These are phyloP conservation scores for Talaromyces sp. DNA, from an alignment of 2,329 filamentous ascomycete species.

Conservation along the genomic window DNA sequence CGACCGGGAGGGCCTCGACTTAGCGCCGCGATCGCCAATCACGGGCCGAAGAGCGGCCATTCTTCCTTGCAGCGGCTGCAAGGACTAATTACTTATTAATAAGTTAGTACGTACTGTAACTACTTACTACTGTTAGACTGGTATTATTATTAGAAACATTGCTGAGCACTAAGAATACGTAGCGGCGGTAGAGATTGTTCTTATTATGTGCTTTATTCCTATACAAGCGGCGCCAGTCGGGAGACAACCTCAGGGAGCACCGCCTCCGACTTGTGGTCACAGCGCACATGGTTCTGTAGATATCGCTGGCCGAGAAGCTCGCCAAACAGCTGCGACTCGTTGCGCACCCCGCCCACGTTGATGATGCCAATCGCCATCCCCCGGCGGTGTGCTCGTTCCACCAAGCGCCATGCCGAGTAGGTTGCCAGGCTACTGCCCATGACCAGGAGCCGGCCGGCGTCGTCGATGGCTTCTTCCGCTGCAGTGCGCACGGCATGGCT, in stretches of 20 bases:
- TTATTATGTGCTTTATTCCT: not conserved
- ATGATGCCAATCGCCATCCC: slow-evolving; percentile 82
- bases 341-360: slow-evolving; percentile 58
- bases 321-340: slow-evolving; percentile 38
- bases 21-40: not conserved
- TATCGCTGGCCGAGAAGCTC: slow-evolving; percentile 20
- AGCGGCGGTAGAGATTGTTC: too few relatives aligned
- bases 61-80: not conserved
- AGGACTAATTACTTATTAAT: too few relatives aligned
- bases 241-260: slow-evolving; percentile 36
- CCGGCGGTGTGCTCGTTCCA: slow-evolving; percentile 72
- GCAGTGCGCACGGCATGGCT: slow-evolving; percentile 60
- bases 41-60: not conserved
- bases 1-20: slow-evolving; percentile 14
- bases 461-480: slow-evolving; percentile 75
- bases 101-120: too few relatives aligned
- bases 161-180: too few relatives aligned
- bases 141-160: not conserved
- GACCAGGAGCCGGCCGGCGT: slow-evolving; percentile 67
- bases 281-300: slow-evolving; percentile 30
- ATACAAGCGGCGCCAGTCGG: slow-evolving; percentile 14
- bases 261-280: slow-evolving; percentile 36
- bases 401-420: slow-evolving; percentile 88
- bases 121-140: too few relatives aligned
- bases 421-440: slow-evolving; percentile 88